A percentile compares a stretch with the other conserved stretches of the same genome.
Conservation (phyloP, 768 basidiomycete species). For the Lactifluus pinguis region DNA sequence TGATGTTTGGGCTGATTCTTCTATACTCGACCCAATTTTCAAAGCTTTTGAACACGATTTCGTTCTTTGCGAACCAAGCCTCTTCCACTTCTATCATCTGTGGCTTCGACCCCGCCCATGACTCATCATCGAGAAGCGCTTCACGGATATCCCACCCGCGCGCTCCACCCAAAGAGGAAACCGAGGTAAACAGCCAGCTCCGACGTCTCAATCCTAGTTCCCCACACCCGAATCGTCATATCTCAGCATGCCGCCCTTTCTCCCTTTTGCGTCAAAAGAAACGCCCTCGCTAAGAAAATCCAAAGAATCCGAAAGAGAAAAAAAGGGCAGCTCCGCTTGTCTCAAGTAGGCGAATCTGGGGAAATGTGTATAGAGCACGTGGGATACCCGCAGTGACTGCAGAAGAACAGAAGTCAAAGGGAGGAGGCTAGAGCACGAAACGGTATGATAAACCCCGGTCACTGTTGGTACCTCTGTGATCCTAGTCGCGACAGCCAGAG, state of each 20-base stretch:
- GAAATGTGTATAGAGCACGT: conserved; percentile 36
- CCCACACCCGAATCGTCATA: conserved; percentile 24
- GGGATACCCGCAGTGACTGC: conserved; percentile 15
- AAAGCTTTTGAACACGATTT: conserved; percentile 53
- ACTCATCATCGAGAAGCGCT: conserved; percentile 62
- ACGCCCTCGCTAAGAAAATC: conserved; percentile 34
- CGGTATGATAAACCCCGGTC: background rate
- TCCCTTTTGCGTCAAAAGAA: conserved; percentile 39
- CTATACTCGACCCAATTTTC: conserved; percentile 55
- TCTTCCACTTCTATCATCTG: conserved; percentile 17
- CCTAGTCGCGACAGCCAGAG: background rate
- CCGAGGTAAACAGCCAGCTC: background rate
- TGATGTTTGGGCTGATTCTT: conserved; percentile 72
- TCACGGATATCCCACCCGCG: conserved; percentile 27
- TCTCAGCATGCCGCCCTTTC: conserved; percentile 30
- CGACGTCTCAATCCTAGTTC: conserved; percentile 18
- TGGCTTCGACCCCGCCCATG: conserved; percentile 36
- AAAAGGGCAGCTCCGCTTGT: conserved; percentile 22
- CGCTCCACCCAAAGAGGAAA: conserved; percentile 10
- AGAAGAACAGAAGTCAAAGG: conserved; percentile 8
- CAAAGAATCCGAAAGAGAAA: conserved; percentile 27
- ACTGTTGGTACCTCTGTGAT: conserved; percentile 19
- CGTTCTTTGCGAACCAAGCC: conserved; percentile 60
- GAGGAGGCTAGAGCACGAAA: conserved; percentile 8
- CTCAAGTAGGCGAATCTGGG: conserved; percentile 59